Conservation (phyloP, 352 stramenopile species). For the Phytophthora tubulina region DNA sequence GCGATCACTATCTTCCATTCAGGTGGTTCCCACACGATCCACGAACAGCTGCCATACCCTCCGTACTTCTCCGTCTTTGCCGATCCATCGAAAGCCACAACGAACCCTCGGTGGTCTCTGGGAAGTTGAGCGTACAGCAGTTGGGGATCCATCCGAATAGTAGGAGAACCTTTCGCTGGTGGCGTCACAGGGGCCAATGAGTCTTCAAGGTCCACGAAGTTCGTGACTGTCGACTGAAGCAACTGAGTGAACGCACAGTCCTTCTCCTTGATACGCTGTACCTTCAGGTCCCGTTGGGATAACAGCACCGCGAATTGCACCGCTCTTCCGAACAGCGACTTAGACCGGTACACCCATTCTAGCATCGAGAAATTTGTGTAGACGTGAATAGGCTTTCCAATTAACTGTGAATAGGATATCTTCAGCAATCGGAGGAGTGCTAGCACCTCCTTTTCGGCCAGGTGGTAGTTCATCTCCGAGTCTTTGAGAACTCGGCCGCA, state of each 20-base stretch:
- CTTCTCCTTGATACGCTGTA: background rate
- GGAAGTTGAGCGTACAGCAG: background rate
- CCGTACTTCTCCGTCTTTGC: conserved; percentile 24
- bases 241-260: conserved; percentile 15
- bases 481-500: conserved; percentile 14
- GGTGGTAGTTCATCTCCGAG: conserved; percentile 24
- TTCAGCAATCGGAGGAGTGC: conserved; percentile 18
- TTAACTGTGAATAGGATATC: conserved; percentile 10
- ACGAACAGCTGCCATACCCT: conserved; percentile 18
- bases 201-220: conserved; percentile 14
- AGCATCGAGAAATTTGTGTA: conserved; percentile 34
- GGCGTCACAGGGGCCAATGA: background rate
- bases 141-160: too few relatives aligned
- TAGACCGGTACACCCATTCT: conserved; percentile 29
- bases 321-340: conserved; percentile 15
- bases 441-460: conserved; percentile 24
- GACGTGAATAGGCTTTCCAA: background rate
- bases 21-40: conserved; percentile 29
- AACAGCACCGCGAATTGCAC: conserved; percentile 28
- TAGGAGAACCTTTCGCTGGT: background rate
- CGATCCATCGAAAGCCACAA: conserved; percentile 36
- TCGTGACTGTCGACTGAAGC: conserved; percentile 12
- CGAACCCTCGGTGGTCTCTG: background rate
- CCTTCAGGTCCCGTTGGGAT: conserved; percentile 15
- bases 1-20: conserved; percentile 9